Base-by-base conservation (phyloP, 345 rosid genomes). In the Melaleuca alternifolia region DNA sequence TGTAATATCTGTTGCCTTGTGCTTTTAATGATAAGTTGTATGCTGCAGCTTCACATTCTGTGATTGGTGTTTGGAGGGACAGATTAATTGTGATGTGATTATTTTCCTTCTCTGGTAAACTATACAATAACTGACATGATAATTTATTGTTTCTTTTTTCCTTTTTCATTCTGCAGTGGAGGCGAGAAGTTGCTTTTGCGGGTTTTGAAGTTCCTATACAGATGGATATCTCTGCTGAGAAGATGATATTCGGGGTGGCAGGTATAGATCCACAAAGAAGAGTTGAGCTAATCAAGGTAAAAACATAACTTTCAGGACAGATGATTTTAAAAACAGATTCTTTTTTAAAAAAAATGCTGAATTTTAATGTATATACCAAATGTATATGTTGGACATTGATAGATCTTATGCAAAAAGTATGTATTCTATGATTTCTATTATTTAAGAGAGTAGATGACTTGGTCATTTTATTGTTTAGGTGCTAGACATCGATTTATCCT, bases 201-300 rank as follows among this genome's bases (percentile, higher is more conserved):
- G 99, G 99, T 76, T 97, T 96, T 85, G 99, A 97, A 10, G 98
- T 96, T 87, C 96, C 99, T 18, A 96, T 97, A 51, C 99, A 96
- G 91, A 95, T 96, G 99, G 99, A 97, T 84, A 88, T 96, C 85
- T 95, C 98, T 0, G 98, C 97, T 0, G 94, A 97, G 92, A 97
- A 97, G 84, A 97, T 97, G 98, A 87, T 96, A 86, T 93, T 94
- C 87, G 99, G 99, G 86, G 98, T 96, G 20, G 93, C 96, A 6
- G 98, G 95, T 84, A 92, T 94, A 87, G 96, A 97, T 93, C 97
- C 98, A 51, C 89, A 91, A 84, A 95, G 99, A 93, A 91, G 98
- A 92, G 93, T 87, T 89, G 99, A 97, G 87, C 88, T 97, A 54
- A 94, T 97, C 88, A 96, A 94, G 95, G 99, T 94, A 84, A 90